phyloP scores from a whole-genome alignment of 495 filamentous ascomycete genomes.

The Penicillium mononematosum region DNA sequence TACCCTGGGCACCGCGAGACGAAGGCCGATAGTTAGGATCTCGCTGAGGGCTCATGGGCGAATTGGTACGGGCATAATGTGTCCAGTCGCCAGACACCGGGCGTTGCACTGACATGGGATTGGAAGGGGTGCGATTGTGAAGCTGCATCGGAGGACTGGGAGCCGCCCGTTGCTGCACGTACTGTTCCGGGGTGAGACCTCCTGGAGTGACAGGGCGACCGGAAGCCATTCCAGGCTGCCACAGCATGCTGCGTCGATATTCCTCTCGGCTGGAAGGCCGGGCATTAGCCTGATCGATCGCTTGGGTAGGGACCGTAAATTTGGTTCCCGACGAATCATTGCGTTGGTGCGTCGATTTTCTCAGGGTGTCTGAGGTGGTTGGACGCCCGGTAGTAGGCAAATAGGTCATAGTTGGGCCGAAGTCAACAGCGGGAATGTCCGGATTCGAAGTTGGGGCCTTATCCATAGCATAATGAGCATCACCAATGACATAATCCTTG shows the following conservation, averaged over 20 bases:
- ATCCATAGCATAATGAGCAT: conserved; percentile 53
- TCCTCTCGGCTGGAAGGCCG: conserved; percentile 47
- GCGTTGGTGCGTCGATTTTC: conserved; percentile 38
- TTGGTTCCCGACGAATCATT: conserved; percentile 42
- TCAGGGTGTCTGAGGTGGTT: conserved; percentile 39
- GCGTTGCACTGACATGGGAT: conserved; percentile 44
- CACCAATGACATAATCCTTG: conserved; percentile 58
- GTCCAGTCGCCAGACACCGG: conserved; percentile 58
- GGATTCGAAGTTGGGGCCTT: conserved; percentile 34
- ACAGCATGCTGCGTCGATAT: conserved; percentile 63
- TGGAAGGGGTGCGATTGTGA: conserved; percentile 58
- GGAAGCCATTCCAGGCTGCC: conserved; percentile 70
- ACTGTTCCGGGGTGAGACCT: conserved; percentile 69
- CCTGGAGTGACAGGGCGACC: conserved; percentile 47
- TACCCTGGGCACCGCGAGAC: conserved; percentile 47
- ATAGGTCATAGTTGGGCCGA: conserved; percentile 72
- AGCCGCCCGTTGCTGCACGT: conserved; percentile 78
- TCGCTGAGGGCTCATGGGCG: conserved; percentile 34
- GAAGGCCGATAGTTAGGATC: conserved; percentile 49
- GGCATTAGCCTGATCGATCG: conserved; percentile 33
- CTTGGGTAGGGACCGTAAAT: conserved; percentile 24
- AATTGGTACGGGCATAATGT: conserved; percentile 47
- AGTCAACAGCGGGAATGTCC: conserved; percentile 76
- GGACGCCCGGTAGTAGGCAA: conserved; percentile 55
- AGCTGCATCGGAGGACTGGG: conserved; percentile 50